Evolutionary conservation across 106 monocot species (phyloP).

Genomic region (Chionographis japonica): DNA sequence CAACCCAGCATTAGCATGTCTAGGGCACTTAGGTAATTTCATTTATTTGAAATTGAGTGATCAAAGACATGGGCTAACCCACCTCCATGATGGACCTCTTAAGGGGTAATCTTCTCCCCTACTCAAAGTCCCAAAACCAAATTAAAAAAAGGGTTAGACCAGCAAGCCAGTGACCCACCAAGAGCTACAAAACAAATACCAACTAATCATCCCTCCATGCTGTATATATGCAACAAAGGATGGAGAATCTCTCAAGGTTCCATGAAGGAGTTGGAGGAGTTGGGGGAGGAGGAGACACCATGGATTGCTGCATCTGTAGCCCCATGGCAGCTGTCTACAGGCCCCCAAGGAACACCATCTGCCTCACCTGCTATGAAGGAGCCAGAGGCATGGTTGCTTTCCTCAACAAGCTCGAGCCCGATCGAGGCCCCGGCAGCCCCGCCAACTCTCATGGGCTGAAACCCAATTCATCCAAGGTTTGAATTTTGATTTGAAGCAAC

Average conservation of each 20-base stretch:
- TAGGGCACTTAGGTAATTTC: no score
- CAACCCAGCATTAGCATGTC: no score
- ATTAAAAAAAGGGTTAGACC: no score
- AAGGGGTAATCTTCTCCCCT: no score
- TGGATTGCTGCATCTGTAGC: constrained; percentile 96
- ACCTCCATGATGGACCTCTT: no score
- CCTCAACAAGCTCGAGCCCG: constrained; percentile 29
- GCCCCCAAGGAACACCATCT: constrained; percentile 78
- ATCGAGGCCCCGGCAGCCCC: not conserved
- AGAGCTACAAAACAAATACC: no score
- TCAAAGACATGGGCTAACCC: no score
- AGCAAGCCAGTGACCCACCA: no score
- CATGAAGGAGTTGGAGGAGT: not conserved
- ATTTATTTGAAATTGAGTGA: no score
- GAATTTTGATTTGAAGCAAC: not conserved
- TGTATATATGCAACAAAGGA: not conserved
- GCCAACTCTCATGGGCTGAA: not conserved
- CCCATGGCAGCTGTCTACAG: constrained; percentile 47
- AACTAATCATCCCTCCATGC: no score
- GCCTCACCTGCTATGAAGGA: constrained; percentile 70
- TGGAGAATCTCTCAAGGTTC: not conserved
- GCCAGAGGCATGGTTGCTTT: constrained; percentile 50
- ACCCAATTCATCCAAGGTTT: constrained; percentile 37
- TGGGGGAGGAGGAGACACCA: constrained; percentile 5
- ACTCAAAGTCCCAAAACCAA: no score